These are phyloP conservation scores for Curvularia verruculosa DNA, from an alignment of 2,329 filamentous ascomycete genomes.

Conservation along the genomic window DNA sequence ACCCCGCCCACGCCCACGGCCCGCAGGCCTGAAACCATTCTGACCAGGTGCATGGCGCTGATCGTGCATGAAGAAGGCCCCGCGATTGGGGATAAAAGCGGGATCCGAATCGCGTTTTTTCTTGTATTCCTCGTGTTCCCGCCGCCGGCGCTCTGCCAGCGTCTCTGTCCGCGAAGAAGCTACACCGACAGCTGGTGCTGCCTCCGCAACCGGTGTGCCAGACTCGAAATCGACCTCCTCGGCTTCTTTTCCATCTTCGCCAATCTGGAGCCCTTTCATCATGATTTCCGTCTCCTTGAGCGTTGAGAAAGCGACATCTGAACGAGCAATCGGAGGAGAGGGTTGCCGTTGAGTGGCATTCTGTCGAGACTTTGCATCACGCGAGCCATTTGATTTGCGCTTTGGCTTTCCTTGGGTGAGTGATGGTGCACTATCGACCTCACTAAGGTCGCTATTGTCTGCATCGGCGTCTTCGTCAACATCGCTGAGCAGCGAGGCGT, in stretches of 20 bases:
- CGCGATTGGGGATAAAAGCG: slow-evolving; percentile 90
- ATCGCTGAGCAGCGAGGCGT: slow-evolving; percentile 63
- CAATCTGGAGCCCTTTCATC: slow-evolving; percentile 63
- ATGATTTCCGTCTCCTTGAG: slow-evolving; percentile 65
- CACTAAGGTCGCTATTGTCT: slow-evolving; percentile 65
- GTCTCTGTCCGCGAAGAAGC: slow-evolving; percentile 56
- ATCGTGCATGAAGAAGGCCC: slow-evolving; percentile 97
- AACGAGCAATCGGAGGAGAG: slow-evolving; percentile 46
- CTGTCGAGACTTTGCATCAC: slow-evolving; percentile 40
- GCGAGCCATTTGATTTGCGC: slow-evolving; percentile 46
- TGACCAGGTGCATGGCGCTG: slow-evolving; percentile 77
- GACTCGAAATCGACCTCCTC: slow-evolving; percentile 61
- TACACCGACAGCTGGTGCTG: slow-evolving; percentile 50
- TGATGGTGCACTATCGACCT: slow-evolving; percentile 52
- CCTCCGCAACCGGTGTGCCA: slow-evolving; percentile 39
- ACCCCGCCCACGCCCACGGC: slow-evolving; percentile 64
- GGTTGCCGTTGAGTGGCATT: slow-evolving; percentile 38
- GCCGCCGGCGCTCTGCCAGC: slow-evolving; percentile 72
- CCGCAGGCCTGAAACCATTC: slow-evolving; percentile 75
- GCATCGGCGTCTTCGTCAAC: slow-evolving; percentile 64
- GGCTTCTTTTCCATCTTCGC: slow-evolving; percentile 48
- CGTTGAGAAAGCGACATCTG: slow-evolving; percentile 50
- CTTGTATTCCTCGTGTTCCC: slow-evolving; percentile 90
- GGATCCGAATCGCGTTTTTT: slow-evolving; percentile 88
- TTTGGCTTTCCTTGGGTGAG: slow-evolving; percentile 47